Base-by-base conservation (phyloP, 129 eudicot species). In the Rutidosis leptorrhynchoides region DNA sequence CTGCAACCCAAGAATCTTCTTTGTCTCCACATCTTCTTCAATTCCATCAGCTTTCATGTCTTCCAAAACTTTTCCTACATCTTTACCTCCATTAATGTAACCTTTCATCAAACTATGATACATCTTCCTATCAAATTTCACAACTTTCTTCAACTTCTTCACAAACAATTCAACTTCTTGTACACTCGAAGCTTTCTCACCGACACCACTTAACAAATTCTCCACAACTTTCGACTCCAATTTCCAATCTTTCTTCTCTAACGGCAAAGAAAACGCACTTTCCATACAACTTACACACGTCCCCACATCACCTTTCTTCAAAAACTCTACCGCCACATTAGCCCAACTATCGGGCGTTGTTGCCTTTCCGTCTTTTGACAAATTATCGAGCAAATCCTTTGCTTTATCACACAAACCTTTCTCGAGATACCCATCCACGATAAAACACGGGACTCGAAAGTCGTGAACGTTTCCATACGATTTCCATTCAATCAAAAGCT, bases 391-490 rank as follows among this genome's bases (percentile, higher is more conserved):
- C 71, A 89, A 30, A 12, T 58, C 74, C 74, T 81, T 80, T 7
- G 96, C 96, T 54, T 83, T 73, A 40, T 81, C 84, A 27, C 67
- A 66, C 33, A 58, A 65, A 10, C 79, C 84, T 48, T 82, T 89
- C 37, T 75, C 81, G 6, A 71, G 49, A 62, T 81, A 82, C 30
- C 80, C 88, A 14, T 69, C 64, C 22, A 90, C 51, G 11, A 80
- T 14, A 22, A 80, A 32, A 21, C 49, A 24, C 23, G 95, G 95
- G 43, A 92, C 82, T 22, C 81, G 85, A 40, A 80, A 78, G 80
- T 88, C 96, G 46, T 83, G 78, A 65, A 80, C 77, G 71, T 88
- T 92, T 14, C 85, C 91, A 19, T 89, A 85, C 0, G 80, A 58
- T 20, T 76, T 83, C 98, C 98, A 92, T 51, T 82, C 95, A 20